Evolutionary conservation across 2,329 filamentous ascomycete genomes (phyloP).

Genomic region (Camillea tinctor): DNA sequence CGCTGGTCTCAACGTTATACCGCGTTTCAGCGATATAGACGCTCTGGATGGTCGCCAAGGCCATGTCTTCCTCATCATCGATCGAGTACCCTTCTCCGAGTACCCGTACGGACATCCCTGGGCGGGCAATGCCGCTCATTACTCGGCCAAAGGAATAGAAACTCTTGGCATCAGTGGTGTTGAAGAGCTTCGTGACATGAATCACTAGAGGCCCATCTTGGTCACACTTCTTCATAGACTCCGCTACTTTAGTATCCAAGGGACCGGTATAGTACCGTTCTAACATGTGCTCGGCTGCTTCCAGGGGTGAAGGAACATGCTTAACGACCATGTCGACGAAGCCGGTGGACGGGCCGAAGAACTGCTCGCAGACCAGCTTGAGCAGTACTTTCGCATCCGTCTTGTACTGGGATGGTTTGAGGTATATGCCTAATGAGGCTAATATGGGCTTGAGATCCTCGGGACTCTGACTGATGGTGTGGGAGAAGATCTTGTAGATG

Average conservation of each 20-base stretch:
- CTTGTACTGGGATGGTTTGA: conserved; percentile 93
- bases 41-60: conserved; percentile 75
- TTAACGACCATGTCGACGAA: conserved; percentile 95
- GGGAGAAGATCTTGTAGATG: conserved; percentile 95
- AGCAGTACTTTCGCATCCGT: conserved; percentile 86
- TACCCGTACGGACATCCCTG: conserved; percentile 81
- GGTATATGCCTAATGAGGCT: conserved; percentile 71
- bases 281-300: conserved; percentile 73
- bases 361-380: conserved; percentile 88
- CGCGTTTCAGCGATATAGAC: conserved; percentile 90
- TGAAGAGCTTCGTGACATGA: conserved; percentile 91
- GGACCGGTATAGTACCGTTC: conserved; percentile 92
- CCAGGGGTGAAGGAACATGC: conserved; percentile 83
- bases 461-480: conserved; percentile 88
- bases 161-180: conserved; percentile 80
- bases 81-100: conserved; percentile 94
- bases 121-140: conserved; percentile 84
- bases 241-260: conserved; percentile 74
- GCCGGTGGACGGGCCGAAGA: conserved; percentile 84
- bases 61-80: conserved; percentile 98
- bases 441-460: conserved; percentile 80
- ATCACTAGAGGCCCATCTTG: conserved; percentile 90
- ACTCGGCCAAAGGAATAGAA: conserved; percentile 91
- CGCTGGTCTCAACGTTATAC: conserved; percentile 89
- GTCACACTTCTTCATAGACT: conserved; percentile 78